Percentiles rank a stretch among this genome's conserved stretches.
phyloP scores from a whole-genome alignment of 345 rosid species.

The Citrus glauca region DNA sequence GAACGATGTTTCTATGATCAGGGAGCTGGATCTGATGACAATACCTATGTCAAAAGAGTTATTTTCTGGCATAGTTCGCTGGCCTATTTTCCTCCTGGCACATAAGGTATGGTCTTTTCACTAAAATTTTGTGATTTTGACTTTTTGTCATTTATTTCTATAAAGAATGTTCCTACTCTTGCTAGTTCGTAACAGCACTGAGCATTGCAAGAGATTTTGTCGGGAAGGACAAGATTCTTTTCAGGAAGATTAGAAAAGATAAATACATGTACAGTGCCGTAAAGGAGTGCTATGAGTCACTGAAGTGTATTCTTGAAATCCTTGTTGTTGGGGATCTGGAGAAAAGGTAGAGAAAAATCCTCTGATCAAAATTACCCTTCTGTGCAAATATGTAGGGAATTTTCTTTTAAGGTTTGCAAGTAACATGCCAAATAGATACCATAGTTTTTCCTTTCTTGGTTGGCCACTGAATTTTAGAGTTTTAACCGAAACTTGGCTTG shows the following conservation, averaged over 20 bases:
- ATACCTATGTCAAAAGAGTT: slow-evolving; percentile 72
- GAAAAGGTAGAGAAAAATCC: slow-evolving; percentile 49
- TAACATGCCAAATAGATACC: neutral
- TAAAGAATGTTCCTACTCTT: slow-evolving; percentile 32
- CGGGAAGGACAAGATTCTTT: slow-evolving; percentile 64
- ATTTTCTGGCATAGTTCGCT: slow-evolving; percentile 57
- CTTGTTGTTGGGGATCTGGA: slow-evolving; percentile 78
- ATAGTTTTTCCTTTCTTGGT: slow-evolving; percentile 1
- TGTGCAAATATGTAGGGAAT: neutral
- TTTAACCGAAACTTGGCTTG: neutral
- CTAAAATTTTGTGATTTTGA: neutral
- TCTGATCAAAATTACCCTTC: neutral
- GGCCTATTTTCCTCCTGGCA: slow-evolving; percentile 96
- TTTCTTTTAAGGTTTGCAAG: slow-evolving; percentile 3
- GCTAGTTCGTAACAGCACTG: slow-evolving; percentile 75
- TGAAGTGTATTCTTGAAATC: slow-evolving; percentile 76
- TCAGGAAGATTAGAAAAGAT: slow-evolving; percentile 70
- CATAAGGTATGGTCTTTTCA: slow-evolving; percentile 53
- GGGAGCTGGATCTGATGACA: slow-evolving; percentile 89
- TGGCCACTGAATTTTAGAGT: slow-evolving; percentile 1
- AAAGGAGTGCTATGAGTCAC: slow-evolving; percentile 81
- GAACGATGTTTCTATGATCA: slow-evolving; percentile 23
- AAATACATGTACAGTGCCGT: slow-evolving; percentile 83
- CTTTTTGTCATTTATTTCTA: slow-evolving; percentile 17
- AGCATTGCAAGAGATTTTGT: slow-evolving; percentile 78